These are phyloP conservation scores for Pleoardoris graminearum DNA, from an alignment of 2,329 filamentous ascomycete genomes.

Conservation along the genomic window DNA sequence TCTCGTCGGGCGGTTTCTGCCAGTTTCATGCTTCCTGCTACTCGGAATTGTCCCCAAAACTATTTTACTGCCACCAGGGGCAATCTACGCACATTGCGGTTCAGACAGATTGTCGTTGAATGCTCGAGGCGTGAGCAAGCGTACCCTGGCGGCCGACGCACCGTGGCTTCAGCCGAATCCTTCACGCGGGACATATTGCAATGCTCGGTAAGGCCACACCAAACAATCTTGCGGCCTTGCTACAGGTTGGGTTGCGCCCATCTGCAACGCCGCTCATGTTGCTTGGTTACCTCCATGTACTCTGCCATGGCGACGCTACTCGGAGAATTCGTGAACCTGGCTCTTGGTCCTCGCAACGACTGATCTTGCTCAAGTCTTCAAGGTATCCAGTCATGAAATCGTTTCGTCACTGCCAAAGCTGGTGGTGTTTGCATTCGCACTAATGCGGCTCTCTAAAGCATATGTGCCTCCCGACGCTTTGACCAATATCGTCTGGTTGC, in stretches of 20 bases:
- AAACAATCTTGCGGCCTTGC: not conserved
- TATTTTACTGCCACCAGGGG: too few species aligned
- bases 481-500: constrained; percentile 10
- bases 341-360: constrained; percentile 7
- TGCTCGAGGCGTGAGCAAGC: not conserved
- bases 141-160: not conserved
- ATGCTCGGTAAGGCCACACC: not conserved
- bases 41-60: too few species aligned
- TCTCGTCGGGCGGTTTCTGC: too few species aligned
- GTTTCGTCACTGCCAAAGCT: not conserved
- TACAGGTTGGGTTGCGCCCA: constrained; percentile 2
- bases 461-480: constrained; percentile 9
- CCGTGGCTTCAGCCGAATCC: constrained; percentile 2
- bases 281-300: constrained; percentile 3
- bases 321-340: constrained; percentile 19
- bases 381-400: not conserved
- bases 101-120: not conserved
- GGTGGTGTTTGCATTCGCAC: constrained; percentile 6
- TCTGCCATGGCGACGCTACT: constrained; percentile 9
- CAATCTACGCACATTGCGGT: constrained; percentile 24
- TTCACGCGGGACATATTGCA: constrained; percentile 1
- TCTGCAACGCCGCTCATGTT: constrained; percentile 1
- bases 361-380: not conserved
- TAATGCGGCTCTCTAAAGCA: constrained; percentile 13
- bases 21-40: too few species aligned